Conservation (phyloP, 495 filamentous ascomycete species). For the Thozetella sp. region DNA sequence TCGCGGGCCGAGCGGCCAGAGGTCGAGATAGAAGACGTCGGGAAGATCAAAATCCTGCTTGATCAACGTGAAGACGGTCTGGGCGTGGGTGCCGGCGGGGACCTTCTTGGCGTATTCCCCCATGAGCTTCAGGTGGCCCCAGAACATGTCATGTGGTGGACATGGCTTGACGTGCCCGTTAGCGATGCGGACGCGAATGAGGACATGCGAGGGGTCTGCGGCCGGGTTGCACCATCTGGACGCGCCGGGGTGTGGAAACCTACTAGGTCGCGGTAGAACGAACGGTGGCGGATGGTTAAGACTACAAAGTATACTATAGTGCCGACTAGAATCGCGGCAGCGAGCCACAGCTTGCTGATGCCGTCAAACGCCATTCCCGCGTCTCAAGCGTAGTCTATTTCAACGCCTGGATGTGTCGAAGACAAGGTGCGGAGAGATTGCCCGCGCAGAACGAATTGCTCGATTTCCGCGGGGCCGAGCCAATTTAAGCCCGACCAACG, state of each 20-base stretch:
- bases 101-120: neutral
- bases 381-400: too few relatives aligned
- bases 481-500: too few relatives aligned
- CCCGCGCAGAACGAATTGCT: too few relatives aligned
- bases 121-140: constrained; percentile 1
- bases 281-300: neutral
- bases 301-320: neutral
- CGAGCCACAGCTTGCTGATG: neutral
- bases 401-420: too few relatives aligned
- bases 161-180: too few relatives aligned
- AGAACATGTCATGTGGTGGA: neutral
- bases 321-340: neutral
- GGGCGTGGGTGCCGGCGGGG: neutral
- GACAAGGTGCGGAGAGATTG: too few relatives aligned
- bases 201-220: too few relatives aligned
- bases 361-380: neutral
- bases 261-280: neutral
- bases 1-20: constrained; percentile 21
- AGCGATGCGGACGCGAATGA: too few relatives aligned
- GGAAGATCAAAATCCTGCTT: constrained; percentile 17
- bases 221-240: too few relatives aligned
- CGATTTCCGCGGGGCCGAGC: too few relatives aligned
- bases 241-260: neutral
- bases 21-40: constrained; percentile 22
- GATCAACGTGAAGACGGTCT: constrained; percentile 9